Evolutionary conservation across 805 yeast species (phyloP).

Genomic region (Peterozyma toletana): DNA sequence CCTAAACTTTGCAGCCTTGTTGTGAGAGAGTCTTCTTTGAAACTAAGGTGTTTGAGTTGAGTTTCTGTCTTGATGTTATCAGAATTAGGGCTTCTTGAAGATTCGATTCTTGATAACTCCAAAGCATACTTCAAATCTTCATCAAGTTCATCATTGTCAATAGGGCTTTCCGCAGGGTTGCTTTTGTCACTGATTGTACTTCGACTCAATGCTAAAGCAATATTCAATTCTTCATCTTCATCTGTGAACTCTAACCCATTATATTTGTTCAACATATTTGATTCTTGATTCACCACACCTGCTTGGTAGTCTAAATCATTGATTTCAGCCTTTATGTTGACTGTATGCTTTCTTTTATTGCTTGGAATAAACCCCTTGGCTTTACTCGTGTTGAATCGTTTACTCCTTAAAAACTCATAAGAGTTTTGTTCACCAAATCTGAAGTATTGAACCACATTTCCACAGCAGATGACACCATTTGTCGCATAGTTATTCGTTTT

Average conservation of each 20-base stretch:
- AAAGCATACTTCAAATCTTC: too few relatives aligned
- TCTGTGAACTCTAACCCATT: slow-evolving; percentile 33
- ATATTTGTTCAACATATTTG: slow-evolving; percentile 31
- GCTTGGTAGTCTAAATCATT: slow-evolving; percentile 20
- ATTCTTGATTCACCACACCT: slow-evolving; percentile 16
- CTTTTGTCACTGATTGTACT: slow-evolving; percentile 12
- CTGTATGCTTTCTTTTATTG: slow-evolving; percentile 16
- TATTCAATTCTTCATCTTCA: slow-evolving; percentile 30
- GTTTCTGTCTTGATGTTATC: too few relatives aligned
- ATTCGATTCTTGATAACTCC: too few relatives aligned
- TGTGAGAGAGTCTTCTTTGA: too few relatives aligned
- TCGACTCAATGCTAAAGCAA: slow-evolving; percentile 35
- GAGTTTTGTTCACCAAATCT: slow-evolving; percentile 32
- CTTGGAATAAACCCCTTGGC: neutral
- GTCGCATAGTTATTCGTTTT: slow-evolving; percentile 16
- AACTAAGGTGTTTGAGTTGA: too few relatives aligned
- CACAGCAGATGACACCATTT: slow-evolving; percentile 33
- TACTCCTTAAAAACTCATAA: slow-evolving; percentile 10
- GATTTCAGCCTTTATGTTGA: slow-evolving; percentile 23
- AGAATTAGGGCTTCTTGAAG: too few relatives aligned
- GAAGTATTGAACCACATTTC: slow-evolving; percentile 37
- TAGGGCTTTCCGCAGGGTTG: too few relatives aligned
- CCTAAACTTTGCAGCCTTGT: too few relatives aligned
- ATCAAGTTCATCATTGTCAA: too few relatives aligned
- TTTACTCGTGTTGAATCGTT: neutral